Evolutionary conservation across 2,329 filamentous ascomycete species (phyloP).

Genomic region (Harringtonia lauricola): DNA sequence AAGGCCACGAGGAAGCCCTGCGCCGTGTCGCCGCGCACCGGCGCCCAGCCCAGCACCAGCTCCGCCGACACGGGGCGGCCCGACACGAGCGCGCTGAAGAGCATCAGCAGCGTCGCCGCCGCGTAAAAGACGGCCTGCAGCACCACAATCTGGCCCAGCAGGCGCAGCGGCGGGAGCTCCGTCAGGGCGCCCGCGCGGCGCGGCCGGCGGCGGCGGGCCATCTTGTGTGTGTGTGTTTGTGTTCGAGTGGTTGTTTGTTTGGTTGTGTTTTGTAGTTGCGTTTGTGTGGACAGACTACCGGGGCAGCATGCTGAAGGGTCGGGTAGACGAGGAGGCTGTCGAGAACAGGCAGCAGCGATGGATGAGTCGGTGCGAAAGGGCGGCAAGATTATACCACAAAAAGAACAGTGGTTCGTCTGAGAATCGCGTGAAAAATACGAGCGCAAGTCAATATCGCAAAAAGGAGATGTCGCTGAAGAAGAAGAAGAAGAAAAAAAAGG

Average conservation of each 20-base stretch:
- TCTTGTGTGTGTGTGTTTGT: constrained; percentile 12
- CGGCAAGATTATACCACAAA: no score
- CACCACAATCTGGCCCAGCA: constrained; percentile 46
- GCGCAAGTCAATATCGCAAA: no score
- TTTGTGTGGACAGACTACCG: not conserved
- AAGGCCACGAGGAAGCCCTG: constrained; percentile 50
- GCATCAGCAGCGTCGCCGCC: constrained; percentile 37
- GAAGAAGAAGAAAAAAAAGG: no score
- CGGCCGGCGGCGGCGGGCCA: constrained; percentile 46
- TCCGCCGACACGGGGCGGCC: constrained; percentile 41
- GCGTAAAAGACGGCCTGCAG: constrained; percentile 47
- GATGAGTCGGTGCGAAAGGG: no score
- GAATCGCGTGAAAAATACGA: no score
- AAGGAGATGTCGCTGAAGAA: no score
- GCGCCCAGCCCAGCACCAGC: constrained; percentile 46
- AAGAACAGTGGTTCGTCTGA: no score
- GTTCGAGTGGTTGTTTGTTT: not conserved
- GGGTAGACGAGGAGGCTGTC: not conserved
- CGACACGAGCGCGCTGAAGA: constrained; percentile 49
- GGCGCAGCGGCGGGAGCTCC: constrained; percentile 49
- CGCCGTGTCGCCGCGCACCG: constrained; percentile 50
- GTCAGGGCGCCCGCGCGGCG: constrained; percentile 48
- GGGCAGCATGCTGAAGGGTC: constrained; percentile 2
- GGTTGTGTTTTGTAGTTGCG: no score
- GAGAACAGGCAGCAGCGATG: no score